Base-by-base conservation (phyloP, 2,329 filamentous ascomycete species). In the Cordyceps cicadae region DNA sequence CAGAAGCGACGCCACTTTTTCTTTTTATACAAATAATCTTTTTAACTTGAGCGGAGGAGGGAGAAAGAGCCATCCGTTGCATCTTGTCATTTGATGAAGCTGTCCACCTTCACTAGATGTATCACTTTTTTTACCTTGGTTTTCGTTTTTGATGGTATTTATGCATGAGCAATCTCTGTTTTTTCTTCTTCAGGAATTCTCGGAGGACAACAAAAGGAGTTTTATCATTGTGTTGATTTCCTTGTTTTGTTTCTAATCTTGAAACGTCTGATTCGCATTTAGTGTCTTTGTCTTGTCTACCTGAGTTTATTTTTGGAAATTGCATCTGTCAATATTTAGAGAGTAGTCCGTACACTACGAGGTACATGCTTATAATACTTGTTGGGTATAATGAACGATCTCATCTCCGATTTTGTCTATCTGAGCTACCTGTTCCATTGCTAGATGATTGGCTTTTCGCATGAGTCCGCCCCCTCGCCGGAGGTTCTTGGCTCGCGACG, bases 41-140 rank as follows among this genome's bases (percentile, higher is more conserved):
- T 26, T n/a, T 34, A 39, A 12, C 19, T 37, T 9, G 45, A 24
- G 19, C 19, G 24, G 3, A 21, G n/a, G 24, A 29, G 51, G 34
- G 34, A 11, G 29, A 7, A 29, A 37, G 34, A 37, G 34, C 12
- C 4, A 12, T 11, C 12, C 34, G 12, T 11, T 49, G 41, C 59
- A 52, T 61, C 37, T 19, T 56, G 46, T 37, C 26, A 61, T 52
- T 19, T 15, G 12, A 9, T 29, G 17, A 15, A 43, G 41, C 41
- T 21, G 45, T 34, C 11, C 11, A n/a, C n/a, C 43, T n/a, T 46
- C 43, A 43, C 19, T 32, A 52, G 15, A 43, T 46, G 48, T 43
- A 45, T 26, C 59, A 61, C 46, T 56, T 56, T 51, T 51, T 61
- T 34, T 14, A 46, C n/a, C 34, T 43, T 51, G 11, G 34, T 49